phyloP scores from a whole-genome alignment of 2,329 filamentous ascomycete species.

The Fusarium circinatum region DNA sequence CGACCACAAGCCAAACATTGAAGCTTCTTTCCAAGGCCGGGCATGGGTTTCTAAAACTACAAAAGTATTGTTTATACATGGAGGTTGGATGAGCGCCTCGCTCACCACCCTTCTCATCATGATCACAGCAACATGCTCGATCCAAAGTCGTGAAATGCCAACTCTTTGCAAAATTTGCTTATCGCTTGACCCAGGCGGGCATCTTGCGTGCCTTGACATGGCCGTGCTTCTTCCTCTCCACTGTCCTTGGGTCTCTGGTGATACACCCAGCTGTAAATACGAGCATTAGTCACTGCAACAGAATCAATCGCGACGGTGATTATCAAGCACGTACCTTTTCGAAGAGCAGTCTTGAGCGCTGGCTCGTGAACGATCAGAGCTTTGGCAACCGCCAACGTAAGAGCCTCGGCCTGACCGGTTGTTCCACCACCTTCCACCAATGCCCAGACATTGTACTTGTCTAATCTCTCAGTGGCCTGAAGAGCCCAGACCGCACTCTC shows the following conservation, averaged over 20 bases:
- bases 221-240: slow-evolving; percentile 98
- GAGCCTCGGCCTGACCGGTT: slow-evolving; percentile 94
- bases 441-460: slow-evolving; percentile 98
- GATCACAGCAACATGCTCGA: slow-evolving; percentile 29
- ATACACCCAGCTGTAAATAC: slow-evolving; percentile 81
- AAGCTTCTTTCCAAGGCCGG: slow-evolving; percentile 18
- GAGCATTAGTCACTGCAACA: slow-evolving; percentile 54
- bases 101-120: slow-evolving; percentile 33
- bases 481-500: slow-evolving; percentile 95
- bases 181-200: slow-evolving; percentile 95
- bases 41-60: slow-evolving; percentile 43
- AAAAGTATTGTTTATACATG: slow-evolving; percentile 44
- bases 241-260: slow-evolving; percentile 87
- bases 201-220: slow-evolving; percentile 97
- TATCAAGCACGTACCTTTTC: slow-evolving; percentile 76
- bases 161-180: slow-evolving; percentile 40
- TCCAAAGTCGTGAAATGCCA: slow-evolving; percentile 22
- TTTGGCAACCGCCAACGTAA: slow-evolving; percentile 89
- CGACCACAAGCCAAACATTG: slow-evolving; percentile 17
- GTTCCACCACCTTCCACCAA: slow-evolving; percentile 86
- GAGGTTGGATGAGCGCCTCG: slow-evolving; percentile 24
- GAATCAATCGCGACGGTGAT: slow-evolving; percentile 9
- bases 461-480: slow-evolving; percentile 81
- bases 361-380: slow-evolving; percentile 92
- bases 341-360: slow-evolving; percentile 84